Evolutionary conservation across 306 rosid genomes (phyloP).

Genomic region (Vigna unguiculata): DNA sequence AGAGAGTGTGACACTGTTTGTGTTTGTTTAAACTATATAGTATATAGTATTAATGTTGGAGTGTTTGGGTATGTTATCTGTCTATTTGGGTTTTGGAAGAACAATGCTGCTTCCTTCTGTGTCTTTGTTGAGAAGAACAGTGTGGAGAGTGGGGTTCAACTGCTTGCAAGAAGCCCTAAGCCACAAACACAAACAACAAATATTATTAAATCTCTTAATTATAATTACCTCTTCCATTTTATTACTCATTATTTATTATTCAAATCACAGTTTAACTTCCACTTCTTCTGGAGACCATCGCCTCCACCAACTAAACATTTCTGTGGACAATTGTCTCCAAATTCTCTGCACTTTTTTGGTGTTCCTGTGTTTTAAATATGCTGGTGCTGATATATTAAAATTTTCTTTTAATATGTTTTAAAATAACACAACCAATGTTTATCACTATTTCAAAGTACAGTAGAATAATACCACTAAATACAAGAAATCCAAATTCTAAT

Average conservation of each 20-base stretch:
- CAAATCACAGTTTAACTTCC: background rate
- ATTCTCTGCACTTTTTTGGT: too few relatives aligned
- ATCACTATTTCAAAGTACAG: too few relatives aligned
- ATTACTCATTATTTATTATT: background rate
- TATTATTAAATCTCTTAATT: background rate
- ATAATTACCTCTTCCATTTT: background rate
- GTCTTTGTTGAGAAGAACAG: conserved; percentile 51
- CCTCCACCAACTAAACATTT: too few relatives aligned
- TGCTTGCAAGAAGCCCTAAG: conserved; percentile 38
- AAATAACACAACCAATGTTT: too few relatives aligned
- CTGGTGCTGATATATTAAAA: too few relatives aligned
- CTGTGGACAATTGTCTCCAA: too few relatives aligned
- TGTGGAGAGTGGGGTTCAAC: conserved; percentile 30
- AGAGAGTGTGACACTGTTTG: conserved; percentile 19
- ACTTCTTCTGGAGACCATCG: too few relatives aligned
- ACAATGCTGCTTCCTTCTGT: conserved; percentile 51
- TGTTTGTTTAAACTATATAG: conserved; percentile 10
- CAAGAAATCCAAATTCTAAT: too few relatives aligned
- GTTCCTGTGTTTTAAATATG: too few relatives aligned
- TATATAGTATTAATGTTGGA: conserved; percentile 12
- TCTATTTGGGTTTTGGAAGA: conserved; percentile 41
- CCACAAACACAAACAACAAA: background rate
- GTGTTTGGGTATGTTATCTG: conserved; percentile 4
- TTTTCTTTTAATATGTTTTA: too few relatives aligned
- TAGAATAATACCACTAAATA: too few relatives aligned